A percentile compares a stretch with the other conserved stretches of the same genome.
Conservation (phyloP, 2,329 filamentous ascomycete species). For the Exophiala mesophila region DNA sequence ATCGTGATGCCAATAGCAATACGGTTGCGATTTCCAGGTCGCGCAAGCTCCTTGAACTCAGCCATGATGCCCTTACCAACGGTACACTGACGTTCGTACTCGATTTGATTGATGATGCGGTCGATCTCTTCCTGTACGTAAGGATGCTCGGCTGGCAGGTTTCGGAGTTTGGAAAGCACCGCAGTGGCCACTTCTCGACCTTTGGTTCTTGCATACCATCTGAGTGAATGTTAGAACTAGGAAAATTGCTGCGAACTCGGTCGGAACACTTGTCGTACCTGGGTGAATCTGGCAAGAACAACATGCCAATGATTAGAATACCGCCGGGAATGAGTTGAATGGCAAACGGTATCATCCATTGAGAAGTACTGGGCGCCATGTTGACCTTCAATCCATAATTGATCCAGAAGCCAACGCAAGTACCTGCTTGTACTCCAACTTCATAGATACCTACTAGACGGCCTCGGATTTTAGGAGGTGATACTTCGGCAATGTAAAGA, state of each 20-base stretch:
- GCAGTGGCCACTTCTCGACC: slow-evolving; percentile 37
- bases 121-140: slow-evolving; percentile 21
- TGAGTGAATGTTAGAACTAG: no score
- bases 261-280: no score
- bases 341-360: slow-evolving; percentile 61
- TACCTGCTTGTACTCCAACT: slow-evolving; percentile 60
- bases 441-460: slow-evolving; percentile 57
- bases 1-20: slow-evolving; percentile 33
- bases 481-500: slow-evolving; percentile 48
- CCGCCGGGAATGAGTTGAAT: slow-evolving; percentile 41
- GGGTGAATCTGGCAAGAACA: slow-evolving; percentile 1
- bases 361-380: slow-evolving; percentile 35
- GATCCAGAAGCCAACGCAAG: slow-evolving; percentile 62
- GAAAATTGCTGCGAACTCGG: no score
- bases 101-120: slow-evolving; percentile 39
- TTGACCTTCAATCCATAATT: slow-evolving; percentile 45
- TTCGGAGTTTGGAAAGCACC: slow-evolving; percentile 1
- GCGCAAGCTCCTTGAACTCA: slow-evolving; percentile 33
- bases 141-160: slow-evolving; percentile 4
- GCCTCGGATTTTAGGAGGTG: slow-evolving; percentile 47
- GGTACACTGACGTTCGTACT: slow-evolving; percentile 38
- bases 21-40: slow-evolving; percentile 32
- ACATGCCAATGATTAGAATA: slow-evolving; percentile 30
- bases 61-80: slow-evolving; percentile 8
- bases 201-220: neutral